Percentiles rank a stretch among this genome's conserved stretches.
These are phyloP conservation scores for Pholiota adiposa DNA, from an alignment of 1,284 basidiomycete species.

Conservation along the genomic window DNA sequence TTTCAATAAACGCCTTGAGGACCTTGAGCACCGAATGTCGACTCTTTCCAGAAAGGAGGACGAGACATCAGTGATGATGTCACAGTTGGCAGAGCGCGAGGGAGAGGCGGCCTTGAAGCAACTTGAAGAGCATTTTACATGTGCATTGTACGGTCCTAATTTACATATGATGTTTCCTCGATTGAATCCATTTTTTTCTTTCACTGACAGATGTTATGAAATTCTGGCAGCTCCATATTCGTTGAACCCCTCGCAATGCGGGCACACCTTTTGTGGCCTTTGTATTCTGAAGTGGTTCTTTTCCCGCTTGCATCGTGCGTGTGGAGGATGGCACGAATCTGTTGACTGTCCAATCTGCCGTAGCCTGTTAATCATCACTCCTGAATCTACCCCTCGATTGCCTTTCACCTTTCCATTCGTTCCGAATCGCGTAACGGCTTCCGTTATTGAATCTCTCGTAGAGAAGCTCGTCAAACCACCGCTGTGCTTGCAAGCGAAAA, in stretches of 20 bases:
- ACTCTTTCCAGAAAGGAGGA: slow-evolving; percentile 41
- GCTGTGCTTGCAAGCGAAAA: slow-evolving; percentile 35
- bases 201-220: slow-evolving; percentile 44
- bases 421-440: slow-evolving; percentile 59
- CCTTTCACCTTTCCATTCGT: slow-evolving; percentile 61
- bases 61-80: slow-evolving; percentile 41
- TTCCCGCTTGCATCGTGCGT: slow-evolving; percentile 59
- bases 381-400: slow-evolving; percentile 51
- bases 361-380: slow-evolving; percentile 51
- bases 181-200: slow-evolving; percentile 1
- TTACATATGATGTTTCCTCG: slow-evolving; percentile 5
- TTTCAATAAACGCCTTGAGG: slow-evolving; percentile 34
- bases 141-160: slow-evolving; percentile 47
- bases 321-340: slow-evolving; percentile 66
- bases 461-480: slow-evolving; percentile 44
- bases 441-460: slow-evolving; percentile 51
- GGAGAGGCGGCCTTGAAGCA: slow-evolving; percentile 45
- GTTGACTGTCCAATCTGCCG: slow-evolving; percentile 72
- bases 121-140: slow-evolving; percentile 63
- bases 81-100: slow-evolving; percentile 45
- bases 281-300: slow-evolving; percentile 73
- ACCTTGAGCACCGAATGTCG: slow-evolving; percentile 42
- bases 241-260: slow-evolving; percentile 58
- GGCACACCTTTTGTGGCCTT: slow-evolving; percentile 67
- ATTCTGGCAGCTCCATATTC: slow-evolving; percentile 61